phyloP scores from a whole-genome alignment of 345 rosid species.

The Conringia planisiliqua region DNA sequence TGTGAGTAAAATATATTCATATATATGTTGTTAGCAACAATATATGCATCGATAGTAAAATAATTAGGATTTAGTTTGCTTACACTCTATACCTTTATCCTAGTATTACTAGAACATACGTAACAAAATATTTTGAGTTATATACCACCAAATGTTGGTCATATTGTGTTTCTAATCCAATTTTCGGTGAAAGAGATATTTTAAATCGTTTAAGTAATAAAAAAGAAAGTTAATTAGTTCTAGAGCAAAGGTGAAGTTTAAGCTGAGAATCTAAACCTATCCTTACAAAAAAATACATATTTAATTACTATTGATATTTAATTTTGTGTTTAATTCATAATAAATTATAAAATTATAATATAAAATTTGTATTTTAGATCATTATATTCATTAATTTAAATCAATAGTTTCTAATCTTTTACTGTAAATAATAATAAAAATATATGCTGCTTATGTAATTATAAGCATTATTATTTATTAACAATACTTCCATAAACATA shows the following conservation, averaged over 20 bases:
- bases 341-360: not conserved
- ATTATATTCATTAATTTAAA: not conserved
- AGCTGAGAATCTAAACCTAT: no score
- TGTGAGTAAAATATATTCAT: not conserved
- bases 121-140: not conserved
- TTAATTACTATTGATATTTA: not conserved
- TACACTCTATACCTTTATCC: not conserved
- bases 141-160: no score
- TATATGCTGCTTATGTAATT: not conserved
- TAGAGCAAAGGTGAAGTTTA: no score
- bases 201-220: no score
- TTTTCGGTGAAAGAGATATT: no score
- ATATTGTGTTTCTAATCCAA: no score
- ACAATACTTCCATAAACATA: no score
- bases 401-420: not conserved
- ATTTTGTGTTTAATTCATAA: not conserved
- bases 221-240: no score
- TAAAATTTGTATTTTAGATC: no score
- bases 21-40: not conserved
- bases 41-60: not conserved
- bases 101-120: not conserved
- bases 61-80: not conserved
- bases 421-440: not conserved
- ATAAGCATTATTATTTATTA: no score
- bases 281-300: no score